Percentiles rank a stretch among this genome's conserved stretches.
Conservation (phyloP, 1,284 basidiomycete genomes). For the Boletus smithii region DNA sequence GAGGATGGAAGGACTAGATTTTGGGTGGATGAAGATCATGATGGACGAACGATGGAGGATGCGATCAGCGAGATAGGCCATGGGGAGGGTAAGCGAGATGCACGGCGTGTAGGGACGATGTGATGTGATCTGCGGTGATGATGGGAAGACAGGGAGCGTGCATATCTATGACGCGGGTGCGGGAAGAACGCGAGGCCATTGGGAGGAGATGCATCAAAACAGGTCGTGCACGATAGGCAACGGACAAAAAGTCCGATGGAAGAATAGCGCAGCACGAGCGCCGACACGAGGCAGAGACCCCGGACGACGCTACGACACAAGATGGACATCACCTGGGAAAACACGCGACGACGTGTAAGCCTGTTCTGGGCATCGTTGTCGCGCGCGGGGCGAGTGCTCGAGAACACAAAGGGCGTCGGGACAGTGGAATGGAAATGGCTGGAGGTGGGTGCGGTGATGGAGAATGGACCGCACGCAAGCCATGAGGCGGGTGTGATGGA, state of each 20-base stretch:
- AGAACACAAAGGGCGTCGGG: neutral
- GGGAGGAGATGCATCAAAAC: conserved; percentile 5
- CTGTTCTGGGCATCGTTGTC: too few species aligned
- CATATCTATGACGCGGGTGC: conserved; percentile 15
- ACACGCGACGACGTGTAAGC: conserved; percentile 16
- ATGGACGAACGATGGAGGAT: neutral
- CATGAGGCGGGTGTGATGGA: conserved; percentile 21
- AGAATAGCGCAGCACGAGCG: conserved; percentile 24
- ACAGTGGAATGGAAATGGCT: conserved; percentile 4
- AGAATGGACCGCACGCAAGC: conserved; percentile 5
- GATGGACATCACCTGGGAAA: conserved; percentile 15
- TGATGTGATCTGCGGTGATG: conserved; percentile 18
- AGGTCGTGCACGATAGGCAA: neutral
- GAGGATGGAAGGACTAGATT: neutral
- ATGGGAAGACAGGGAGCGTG: conserved; percentile 7
- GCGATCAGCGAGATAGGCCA: neutral
- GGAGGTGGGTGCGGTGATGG: neutral
- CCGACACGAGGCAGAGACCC: conserved; percentile 35
- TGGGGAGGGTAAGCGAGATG: conserved; percentile 5
- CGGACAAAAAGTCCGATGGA: conserved; percentile 8
- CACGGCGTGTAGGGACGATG: conserved; percentile 9
- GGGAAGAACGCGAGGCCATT: neutral
- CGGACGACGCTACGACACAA: conserved; percentile 15
- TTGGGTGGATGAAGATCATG: neutral
- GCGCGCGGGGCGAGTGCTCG: too few species aligned